Evolutionary conservation across 2,329 filamentous ascomycete genomes (phyloP), one percentile per base, ranked within the genome.

Genomic region (Alternaria sp.): DNA sequence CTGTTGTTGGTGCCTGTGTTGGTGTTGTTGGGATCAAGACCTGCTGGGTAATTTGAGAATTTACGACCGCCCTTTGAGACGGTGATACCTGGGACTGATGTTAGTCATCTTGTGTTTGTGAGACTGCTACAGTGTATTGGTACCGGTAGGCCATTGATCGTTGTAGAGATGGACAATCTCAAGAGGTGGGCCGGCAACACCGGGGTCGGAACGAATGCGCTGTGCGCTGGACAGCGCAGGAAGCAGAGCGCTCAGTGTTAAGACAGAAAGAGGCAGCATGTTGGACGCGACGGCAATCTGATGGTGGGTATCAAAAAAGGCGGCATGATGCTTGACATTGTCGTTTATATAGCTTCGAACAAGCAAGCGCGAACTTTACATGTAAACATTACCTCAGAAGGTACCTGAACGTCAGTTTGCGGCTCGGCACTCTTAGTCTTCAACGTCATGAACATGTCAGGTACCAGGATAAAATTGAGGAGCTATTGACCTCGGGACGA

Each of bases 41-140:
- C 84, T 20, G 77, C 75, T 6, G 85, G 84, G 65, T 86, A 87
- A 66, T 85, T 86, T 23, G 82, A 84, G 70, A 87, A 87, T 65
- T 81, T 83, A 50, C 85, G 81, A 1, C 85, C 85, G 10, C 75
- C 80, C 8, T 79, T 78, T 1, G 85, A 86, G 9, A 87, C 84
- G 4, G 86, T 83, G 57, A 87, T 84, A 18, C 84, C 83, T 79
- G 69, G 9, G 43, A 18, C 3, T 67, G 10, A 15, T 43, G 15
- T 66, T 18, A 67, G 49, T 46, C 25, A 15, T 23, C 15, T 9
- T 30, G 4, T 11, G 5, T 56, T 25, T 15, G n/a, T 45, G 10
- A 21, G 21, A 12, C 12, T 26, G 25, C 3, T 28, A 41, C 33
- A 21, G n/a, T 4, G 6, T 23, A 11, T 45, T 15, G 14, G 37